A percentile compares a stretch with the other conserved stretches of the same genome.
phyloP scores from a whole-genome alignment of 257 asterid genomes.

The Solanum appendiculatum region DNA sequence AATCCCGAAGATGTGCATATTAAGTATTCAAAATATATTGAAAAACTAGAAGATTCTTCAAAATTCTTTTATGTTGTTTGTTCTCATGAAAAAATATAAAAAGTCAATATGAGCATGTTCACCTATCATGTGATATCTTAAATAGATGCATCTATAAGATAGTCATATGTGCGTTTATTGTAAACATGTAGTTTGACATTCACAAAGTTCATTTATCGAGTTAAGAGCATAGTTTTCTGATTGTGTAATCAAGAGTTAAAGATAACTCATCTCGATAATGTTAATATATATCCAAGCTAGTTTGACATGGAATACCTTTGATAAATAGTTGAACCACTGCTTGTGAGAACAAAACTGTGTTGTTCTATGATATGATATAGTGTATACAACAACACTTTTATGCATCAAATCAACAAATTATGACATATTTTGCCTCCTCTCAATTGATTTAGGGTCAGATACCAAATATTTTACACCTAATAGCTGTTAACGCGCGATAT shows the following conservation, averaged over 20 bases:
- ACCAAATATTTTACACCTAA: background rate
- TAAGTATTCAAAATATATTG: background rate
- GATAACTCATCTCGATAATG: background rate
- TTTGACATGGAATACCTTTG: background rate
- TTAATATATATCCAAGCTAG: too few species aligned
- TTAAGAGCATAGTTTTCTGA: background rate
- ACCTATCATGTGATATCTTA: background rate
- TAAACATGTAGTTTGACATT: too few species aligned
- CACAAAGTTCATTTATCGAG: background rate
- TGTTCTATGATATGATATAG: background rate
- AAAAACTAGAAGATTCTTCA: too few species aligned
- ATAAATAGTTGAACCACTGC: background rate
- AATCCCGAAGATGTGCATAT: background rate
- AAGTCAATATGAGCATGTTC: background rate
- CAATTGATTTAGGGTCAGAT: background rate
- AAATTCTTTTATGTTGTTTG: too few species aligned
- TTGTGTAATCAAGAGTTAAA: background rate
- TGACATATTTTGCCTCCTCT: background rate
- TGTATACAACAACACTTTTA: background rate
- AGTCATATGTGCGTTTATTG: background rate
- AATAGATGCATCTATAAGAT: background rate
- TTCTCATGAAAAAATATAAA: background rate
- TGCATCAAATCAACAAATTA: background rate
- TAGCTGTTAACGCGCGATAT: background rate
- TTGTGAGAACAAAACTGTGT: background rate